Evolutionary conservation across 1,284 basidiomycete genomes (phyloP).

Genomic region (Sporisorium iseilematis-ciliati): DNA sequence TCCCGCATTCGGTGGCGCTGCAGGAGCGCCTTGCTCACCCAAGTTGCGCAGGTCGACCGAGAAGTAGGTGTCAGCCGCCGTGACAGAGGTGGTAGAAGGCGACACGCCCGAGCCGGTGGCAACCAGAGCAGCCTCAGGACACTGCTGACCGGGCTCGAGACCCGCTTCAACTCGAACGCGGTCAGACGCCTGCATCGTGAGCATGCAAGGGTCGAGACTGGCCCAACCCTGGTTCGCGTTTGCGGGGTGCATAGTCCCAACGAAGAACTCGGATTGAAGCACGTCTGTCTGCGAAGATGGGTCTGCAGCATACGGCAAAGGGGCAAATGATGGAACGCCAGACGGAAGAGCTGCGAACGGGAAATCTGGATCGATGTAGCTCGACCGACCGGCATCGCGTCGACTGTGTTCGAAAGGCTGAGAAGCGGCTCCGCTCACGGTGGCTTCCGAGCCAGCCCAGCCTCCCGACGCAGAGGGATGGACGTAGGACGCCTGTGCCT

Average conservation of each 20-base stretch:
- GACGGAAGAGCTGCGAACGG: slow-evolving; percentile 2
- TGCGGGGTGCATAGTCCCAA: slow-evolving; percentile 12
- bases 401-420: slow-evolving; percentile 4
- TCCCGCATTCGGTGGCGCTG: slow-evolving; percentile 20
- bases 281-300: slow-evolving; percentile 7
- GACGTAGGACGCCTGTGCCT: not conserved
- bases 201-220: slow-evolving; percentile 24
- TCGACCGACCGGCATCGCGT: not conserved
- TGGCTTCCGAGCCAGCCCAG: slow-evolving; percentile 1
- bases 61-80: slow-evolving; percentile 23
- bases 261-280: slow-evolving; percentile 38
- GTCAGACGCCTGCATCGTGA: slow-evolving; percentile 20
- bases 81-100: slow-evolving; percentile 9
- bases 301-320: not conserved
- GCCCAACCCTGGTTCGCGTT: slow-evolving; percentile 9
- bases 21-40: slow-evolving; percentile 15
- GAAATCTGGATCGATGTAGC: slow-evolving; percentile 4
- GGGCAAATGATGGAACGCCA: slow-evolving; percentile 1
- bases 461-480: not conserved
- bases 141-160: not conserved
- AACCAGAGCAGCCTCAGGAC: not conserved
- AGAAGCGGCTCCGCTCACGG: not conserved
- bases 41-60: slow-evolving; percentile 24
- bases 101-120: slow-evolving; percentile 4
- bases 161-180: slow-evolving; percentile 28